These are phyloP conservation scores for Parachaetomium inaequale DNA, from an alignment of 495 filamentous ascomycete species.

Conservation along the genomic window DNA sequence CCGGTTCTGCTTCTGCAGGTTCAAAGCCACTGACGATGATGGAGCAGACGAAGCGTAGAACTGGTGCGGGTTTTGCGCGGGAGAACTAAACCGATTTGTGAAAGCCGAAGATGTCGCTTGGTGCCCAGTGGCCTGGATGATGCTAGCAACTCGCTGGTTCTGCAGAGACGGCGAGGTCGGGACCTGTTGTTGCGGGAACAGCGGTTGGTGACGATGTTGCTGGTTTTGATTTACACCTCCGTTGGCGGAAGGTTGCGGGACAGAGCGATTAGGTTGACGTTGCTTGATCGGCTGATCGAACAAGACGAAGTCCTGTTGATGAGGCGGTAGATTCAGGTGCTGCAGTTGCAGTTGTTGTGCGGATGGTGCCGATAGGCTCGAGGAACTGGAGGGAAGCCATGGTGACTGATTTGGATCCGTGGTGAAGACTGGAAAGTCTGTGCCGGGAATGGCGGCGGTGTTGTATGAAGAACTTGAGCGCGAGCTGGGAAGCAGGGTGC, in stretches of 20 bases:
- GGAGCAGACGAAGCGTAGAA: constrained; percentile 55
- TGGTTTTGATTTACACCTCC: constrained; percentile 42
- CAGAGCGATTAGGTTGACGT: constrained; percentile 49
- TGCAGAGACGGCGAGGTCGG: constrained; percentile 42
- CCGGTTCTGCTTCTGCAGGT: constrained; percentile 43
- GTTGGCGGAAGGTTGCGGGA: constrained; percentile 38
- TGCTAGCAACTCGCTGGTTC: constrained; percentile 57
- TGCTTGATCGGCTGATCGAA: constrained; percentile 46
- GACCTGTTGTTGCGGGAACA: constrained; percentile 32
- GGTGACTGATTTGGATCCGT: constrained; percentile 55
- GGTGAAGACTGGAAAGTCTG: constrained; percentile 57
- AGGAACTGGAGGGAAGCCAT: constrained; percentile 59
- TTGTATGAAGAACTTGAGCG: constrained; percentile 44
- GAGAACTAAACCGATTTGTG: constrained; percentile 53
- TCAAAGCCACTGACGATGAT: constrained; percentile 44
- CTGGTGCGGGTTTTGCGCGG: constrained; percentile 44
- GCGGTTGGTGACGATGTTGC: constrained; percentile 36
- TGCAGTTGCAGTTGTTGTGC: constrained; percentile 46
- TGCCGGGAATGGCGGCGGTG: constrained; percentile 50
- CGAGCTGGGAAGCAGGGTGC: constrained; percentile 47
- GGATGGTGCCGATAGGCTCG: constrained; percentile 56
- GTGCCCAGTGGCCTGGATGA: constrained; percentile 58
- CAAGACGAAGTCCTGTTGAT: constrained; percentile 55
- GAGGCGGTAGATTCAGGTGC: constrained; percentile 42
- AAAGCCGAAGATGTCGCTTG: constrained; percentile 54